Conservation (phyloP, 1,139 yeast species). For the Eremothecium cymbalariae region DNA sequence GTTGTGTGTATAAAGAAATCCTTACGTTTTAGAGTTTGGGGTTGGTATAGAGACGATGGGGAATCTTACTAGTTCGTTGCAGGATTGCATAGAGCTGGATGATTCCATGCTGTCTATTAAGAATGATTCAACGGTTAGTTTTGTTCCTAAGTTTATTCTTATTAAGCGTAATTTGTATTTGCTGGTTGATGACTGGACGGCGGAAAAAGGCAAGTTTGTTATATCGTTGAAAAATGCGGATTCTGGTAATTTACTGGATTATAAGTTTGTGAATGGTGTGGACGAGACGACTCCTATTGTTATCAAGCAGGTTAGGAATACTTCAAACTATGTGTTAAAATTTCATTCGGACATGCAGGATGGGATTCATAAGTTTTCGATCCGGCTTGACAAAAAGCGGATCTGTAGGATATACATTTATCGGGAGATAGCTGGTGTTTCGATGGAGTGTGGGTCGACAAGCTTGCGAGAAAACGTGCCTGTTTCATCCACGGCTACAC, state of each 20-base stretch:
- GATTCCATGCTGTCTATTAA: conserved; percentile 1
- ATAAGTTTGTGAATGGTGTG: conserved; percentile 1
- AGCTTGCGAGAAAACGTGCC: conserved; percentile 10
- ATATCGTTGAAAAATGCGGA: not conserved
- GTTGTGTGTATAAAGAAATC: too few relatives aligned
- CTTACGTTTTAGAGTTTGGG: too few relatives aligned
- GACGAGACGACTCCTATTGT: not conserved
- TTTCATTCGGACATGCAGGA: conserved; percentile 2
- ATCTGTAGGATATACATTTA: conserved; percentile 2
- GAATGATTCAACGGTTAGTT: conserved; percentile 1
- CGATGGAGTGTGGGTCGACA: too few relatives aligned
- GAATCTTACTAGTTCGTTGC: conserved; percentile 2
- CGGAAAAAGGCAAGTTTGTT: not conserved
- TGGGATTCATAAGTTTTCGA: conserved; percentile 1
- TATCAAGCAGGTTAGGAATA: conserved; percentile 1
- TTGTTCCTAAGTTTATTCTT: conserved; percentile 2
- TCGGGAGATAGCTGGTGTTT: not conserved
- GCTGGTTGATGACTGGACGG: not conserved
- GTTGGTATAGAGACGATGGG: too few relatives aligned
- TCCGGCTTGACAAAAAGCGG: conserved; percentile 1
- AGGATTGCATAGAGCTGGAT: conserved; percentile 5
- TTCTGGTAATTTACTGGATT: conserved; percentile 2
- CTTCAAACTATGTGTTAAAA: not conserved
- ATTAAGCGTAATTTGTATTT: conserved; percentile 1
- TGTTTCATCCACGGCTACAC: conserved; percentile 36